Conservation (phyloP, 148 eudicot genomes). For the Linanthus parryae region DNA sequence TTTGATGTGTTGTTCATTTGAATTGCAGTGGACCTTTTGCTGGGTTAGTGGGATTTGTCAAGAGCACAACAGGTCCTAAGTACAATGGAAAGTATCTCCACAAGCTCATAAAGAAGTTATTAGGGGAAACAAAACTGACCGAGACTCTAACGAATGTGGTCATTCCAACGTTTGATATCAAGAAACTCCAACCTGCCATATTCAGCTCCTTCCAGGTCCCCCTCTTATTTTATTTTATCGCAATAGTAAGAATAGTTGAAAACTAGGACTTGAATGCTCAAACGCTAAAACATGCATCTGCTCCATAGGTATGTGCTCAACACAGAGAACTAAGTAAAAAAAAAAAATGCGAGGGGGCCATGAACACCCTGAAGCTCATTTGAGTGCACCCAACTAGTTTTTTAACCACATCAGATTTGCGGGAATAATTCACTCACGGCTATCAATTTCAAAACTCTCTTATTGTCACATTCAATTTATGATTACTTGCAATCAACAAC, state of each 20-base stretch:
- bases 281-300: too few relatives aligned
- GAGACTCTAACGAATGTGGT: conserved; percentile 45
- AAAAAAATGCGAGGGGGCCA: too few relatives aligned
- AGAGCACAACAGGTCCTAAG: conserved; percentile 36
- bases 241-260: background rate
- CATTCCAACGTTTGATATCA: conserved; percentile 62
- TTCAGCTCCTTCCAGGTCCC: conserved; percentile 27
- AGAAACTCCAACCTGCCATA: conserved; percentile 39
- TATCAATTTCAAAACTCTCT: too few relatives aligned
- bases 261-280: too few relatives aligned
- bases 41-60: conserved; percentile 10
- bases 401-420: too few relatives aligned
- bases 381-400: too few relatives aligned
- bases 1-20: background rate
- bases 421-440: too few relatives aligned
- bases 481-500: too few relatives aligned
- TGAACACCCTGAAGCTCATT: too few relatives aligned
- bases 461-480: too few relatives aligned
- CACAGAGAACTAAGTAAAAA: too few relatives aligned
- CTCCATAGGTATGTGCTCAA: too few relatives aligned
- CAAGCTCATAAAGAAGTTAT: conserved; percentile 16
- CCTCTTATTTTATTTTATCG: background rate
- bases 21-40: conserved; percentile 29
- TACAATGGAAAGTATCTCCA: conserved; percentile 60
- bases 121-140: conserved; percentile 38